Evolutionary conservation across 495 filamentous ascomycete genomes (phyloP).

Genomic region (Pseudoneurospora amorphoporcata): DNA sequence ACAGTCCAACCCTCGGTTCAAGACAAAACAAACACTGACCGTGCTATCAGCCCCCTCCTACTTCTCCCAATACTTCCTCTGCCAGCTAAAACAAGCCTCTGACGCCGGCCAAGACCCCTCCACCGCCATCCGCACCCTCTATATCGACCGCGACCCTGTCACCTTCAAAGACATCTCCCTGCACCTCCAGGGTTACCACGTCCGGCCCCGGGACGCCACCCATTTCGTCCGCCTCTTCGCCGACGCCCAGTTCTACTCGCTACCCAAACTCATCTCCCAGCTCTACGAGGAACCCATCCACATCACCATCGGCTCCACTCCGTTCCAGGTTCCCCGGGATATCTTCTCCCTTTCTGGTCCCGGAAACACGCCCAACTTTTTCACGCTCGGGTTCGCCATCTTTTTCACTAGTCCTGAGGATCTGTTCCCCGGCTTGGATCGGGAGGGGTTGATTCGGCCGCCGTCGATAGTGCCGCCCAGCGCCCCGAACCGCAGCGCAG

Average conservation of each 20-base stretch:
- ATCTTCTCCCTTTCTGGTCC: slow-evolving; percentile 58
- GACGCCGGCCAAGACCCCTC: slow-evolving; percentile 44
- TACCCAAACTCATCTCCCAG: slow-evolving; percentile 83
- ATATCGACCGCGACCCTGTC: slow-evolving; percentile 88
- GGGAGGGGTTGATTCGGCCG: slow-evolving; percentile 73
- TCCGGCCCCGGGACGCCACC: slow-evolving; percentile 67
- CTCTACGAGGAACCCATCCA: slow-evolving; percentile 92
- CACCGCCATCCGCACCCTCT: slow-evolving; percentile 54
- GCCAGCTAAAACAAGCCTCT: slow-evolving; percentile 57
- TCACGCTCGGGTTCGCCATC: slow-evolving; percentile 81
- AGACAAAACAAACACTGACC: too few species aligned
- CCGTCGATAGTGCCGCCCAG: slow-evolving; percentile 75
- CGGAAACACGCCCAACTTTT: slow-evolving; percentile 91
- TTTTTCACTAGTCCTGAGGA: slow-evolving; percentile 76
- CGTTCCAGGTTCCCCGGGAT: slow-evolving; percentile 85
- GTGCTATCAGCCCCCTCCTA: slow-evolving; percentile 72
- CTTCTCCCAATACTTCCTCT: slow-evolving; percentile 88
- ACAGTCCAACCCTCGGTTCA: not conserved
- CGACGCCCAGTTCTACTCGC: slow-evolving; percentile 90
- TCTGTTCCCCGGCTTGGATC: slow-evolving; percentile 77
- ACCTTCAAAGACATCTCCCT: slow-evolving; percentile 84
- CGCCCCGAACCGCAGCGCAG: slow-evolving; percentile 69
- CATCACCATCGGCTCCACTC: slow-evolving; percentile 72
- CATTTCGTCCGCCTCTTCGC: slow-evolving; percentile 90
- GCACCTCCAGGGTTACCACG: slow-evolving; percentile 90